Evolutionary conservation across 2,329 filamentous ascomycete species (phyloP), one percentile per base, ranked within the genome.

Genomic region (Xylariaceae sp.): DNA sequence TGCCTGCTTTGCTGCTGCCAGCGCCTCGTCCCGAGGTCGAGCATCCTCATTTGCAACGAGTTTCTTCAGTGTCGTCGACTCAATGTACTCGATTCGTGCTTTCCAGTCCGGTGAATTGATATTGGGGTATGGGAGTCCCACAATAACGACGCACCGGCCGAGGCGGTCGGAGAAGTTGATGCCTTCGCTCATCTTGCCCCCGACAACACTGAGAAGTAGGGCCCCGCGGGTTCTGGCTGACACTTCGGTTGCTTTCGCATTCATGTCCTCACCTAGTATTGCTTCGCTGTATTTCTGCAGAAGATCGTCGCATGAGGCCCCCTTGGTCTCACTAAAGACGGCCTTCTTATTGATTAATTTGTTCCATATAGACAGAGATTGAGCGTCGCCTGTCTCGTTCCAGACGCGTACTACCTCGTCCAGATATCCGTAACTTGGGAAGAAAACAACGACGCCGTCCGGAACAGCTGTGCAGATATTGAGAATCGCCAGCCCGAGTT

Each of bases 81-180:
- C 89, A 12, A 97, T 83, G 67, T 96, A 92, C 66, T 89, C 85
- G 67, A 94, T 84, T 69, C 92, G 92, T 0, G 92, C 90, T 69
- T 89, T 91, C 92, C 92, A 97, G 65, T 96, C 90, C 1, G 91
- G 85, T 9, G 88, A 90, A 62, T 88, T 83, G 49, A 91, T 85
- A 63, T 97, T 99, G 0, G 94, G 91, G 63, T 95, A 99, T 0
- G 94, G 94, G 3, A 99, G 75, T 0, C 94, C 94, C 13, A 97
- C 83, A n/a, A 97, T 87, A 13, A 95, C 76, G 8, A 99, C 91
- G 50, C 89, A 92, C 22, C 94, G 85, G 1, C 94, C 94, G 0
- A 99, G 83, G 2, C 80, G 79, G 72, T 99, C 92, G 0, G 89
- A 92, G 74, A 99, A 99, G 72, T 99, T 99, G 74, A 99, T 99